These are phyloP conservation scores for Pleurotus djamor DNA, from an alignment of 768 basidiomycete genomes.

Conservation along the genomic window DNA sequence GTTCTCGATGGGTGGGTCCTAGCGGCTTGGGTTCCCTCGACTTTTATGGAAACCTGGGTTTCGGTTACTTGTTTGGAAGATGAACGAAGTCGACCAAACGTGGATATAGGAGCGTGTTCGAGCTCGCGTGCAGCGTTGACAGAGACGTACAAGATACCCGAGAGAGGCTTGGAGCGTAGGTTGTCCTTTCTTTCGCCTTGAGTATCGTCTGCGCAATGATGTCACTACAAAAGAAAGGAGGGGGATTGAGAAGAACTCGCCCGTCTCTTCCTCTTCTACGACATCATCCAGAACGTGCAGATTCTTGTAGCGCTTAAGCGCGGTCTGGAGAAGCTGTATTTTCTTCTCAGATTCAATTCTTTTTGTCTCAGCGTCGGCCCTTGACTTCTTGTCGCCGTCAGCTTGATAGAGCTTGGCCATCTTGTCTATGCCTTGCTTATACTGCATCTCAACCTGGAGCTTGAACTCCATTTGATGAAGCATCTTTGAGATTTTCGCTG, in stretches of 20 bases:
- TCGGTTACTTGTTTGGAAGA: conserved; percentile 80
- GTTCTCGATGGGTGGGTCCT: conserved; percentile 91
- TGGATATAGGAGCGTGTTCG: conserved; percentile 84
- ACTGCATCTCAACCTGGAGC: conserved; percentile 96
- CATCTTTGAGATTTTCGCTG: conserved; percentile 96
- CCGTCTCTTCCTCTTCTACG: conserved; percentile 81
- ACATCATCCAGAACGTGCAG: conserved; percentile 90
- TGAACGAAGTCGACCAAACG: conserved; percentile 58
- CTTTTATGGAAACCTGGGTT: conserved; percentile 91
- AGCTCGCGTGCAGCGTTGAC: conserved; percentile 91
- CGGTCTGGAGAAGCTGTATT: conserved; percentile 88
- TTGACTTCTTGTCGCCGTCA: conserved; percentile 96
- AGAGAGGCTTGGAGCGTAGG: conserved; percentile 88
- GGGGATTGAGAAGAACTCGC: conserved; percentile 29
- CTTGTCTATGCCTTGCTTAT: conserved; percentile 98
- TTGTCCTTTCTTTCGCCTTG: conserved; percentile 92
- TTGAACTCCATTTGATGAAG: conserved; percentile 99
- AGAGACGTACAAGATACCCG: conserved; percentile 88
- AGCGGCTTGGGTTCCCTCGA: conserved; percentile 92
- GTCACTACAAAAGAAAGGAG: conserved; percentile 7
- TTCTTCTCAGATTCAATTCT: conserved; percentile 95
- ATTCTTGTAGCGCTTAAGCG: conserved; percentile 95
- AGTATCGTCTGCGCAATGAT: conserved; percentile 33
- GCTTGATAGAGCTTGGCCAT: conserved; percentile 97
- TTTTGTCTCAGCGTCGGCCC: conserved; percentile 92